A percentile compares a stretch with the other conserved stretches of the same genome.
These are phyloP conservation scores for Raphanus sativus DNA, from an alignment of 345 rosid species.

Conservation along the genomic window DNA sequence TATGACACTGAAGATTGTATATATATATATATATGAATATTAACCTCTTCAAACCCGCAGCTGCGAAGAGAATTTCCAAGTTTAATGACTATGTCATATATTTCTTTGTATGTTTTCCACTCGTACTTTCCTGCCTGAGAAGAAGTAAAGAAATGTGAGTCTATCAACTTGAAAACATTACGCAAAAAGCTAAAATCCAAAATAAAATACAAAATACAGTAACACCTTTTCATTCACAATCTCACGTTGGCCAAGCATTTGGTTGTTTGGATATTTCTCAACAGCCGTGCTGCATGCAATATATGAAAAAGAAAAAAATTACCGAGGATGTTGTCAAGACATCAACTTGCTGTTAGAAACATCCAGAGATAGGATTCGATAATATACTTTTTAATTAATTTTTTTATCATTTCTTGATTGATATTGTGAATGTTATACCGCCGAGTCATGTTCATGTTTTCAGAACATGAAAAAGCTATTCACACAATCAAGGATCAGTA, in stretches of 20 bases:
- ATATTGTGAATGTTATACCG: neutral
- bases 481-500: neutral
- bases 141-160: neutral
- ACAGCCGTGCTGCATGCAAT: conserved; percentile 57
- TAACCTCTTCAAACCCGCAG: conserved; percentile 66
- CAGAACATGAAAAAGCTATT: neutral
- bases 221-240: conserved; percentile 64
- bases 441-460: neutral
- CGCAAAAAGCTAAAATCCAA: neutral
- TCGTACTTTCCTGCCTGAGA: conserved; percentile 65
- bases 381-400: neutral
- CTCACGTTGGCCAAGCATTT: conserved; percentile 76
- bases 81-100: conserved; percentile 65
- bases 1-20: neutral
- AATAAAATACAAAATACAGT: neutral
- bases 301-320: neutral
- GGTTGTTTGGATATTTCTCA: conserved; percentile 63
- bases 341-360: neutral
- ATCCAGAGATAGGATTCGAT: neutral
- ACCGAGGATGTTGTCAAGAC: neutral
- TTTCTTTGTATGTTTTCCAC: conserved; percentile 75
- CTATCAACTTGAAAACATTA: neutral
- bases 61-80: conserved; percentile 69
- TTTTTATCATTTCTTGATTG: neutral
- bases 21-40: neutral